Conservation (phyloP, 768 basidiomycete species). For the Favolaschia claudopus region DNA sequence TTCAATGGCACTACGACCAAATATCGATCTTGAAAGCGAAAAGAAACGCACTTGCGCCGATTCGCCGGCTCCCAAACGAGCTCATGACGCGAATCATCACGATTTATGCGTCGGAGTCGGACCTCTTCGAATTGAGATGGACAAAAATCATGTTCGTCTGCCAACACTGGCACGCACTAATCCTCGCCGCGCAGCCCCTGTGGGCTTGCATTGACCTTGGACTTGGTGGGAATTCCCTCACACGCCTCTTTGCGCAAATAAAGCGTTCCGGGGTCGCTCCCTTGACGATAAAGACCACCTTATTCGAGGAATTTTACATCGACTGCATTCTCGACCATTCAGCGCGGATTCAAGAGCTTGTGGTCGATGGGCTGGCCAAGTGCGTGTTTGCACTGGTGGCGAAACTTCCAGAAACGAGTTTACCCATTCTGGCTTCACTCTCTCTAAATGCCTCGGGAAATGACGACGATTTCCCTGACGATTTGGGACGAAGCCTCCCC, state of each 20-base stretch:
- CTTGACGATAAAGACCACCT: neutral
- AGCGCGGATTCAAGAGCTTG: neutral
- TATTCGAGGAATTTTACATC: neutral
- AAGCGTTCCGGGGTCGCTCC: slow-evolving; percentile 3
- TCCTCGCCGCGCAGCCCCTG: neutral
- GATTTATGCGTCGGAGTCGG: neutral
- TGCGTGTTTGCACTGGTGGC: neutral
- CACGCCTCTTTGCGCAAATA: neutral
- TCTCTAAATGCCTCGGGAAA: neutral
- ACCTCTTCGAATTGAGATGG: neutral
- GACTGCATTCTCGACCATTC: neutral
- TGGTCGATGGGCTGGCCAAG: neutral
- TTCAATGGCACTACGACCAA: slow-evolving; percentile 5
- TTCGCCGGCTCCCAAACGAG: slow-evolving; percentile 7
- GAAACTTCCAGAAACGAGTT: neutral
- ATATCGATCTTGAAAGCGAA: slow-evolving; percentile 3
- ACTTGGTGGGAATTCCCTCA: neutral
- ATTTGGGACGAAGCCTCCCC: neutral
- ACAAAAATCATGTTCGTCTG: slow-evolving; percentile 5
- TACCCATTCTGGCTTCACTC: neutral
- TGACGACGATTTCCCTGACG: neutral
- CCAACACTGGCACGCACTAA: slow-evolving; percentile 6
- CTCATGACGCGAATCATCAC: neutral
- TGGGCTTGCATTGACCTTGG: neutral
- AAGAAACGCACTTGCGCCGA: neutral